Evolutionary conservation across 495 filamentous ascomycete species (phyloP), one percentile per base, ranked within the genome.

Genomic region (Trichodelitschia bisporula): DNA sequence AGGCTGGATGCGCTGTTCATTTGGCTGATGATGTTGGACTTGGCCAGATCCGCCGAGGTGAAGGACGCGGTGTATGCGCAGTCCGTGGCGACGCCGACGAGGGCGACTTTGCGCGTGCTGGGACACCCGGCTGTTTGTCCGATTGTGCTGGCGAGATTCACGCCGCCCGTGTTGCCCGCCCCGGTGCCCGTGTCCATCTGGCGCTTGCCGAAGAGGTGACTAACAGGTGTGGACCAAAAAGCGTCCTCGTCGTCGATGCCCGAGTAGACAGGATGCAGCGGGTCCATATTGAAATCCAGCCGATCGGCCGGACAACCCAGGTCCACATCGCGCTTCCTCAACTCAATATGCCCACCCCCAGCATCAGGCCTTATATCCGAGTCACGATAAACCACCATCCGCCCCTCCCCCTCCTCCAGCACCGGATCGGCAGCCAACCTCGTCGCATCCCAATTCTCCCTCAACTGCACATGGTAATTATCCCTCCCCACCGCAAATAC

Each of bases 61-160:
- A 95, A 90, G 12, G 58, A 54, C 1, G 53, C 53, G 31, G 69
- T 77, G 44, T 92, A 93, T 4, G 64, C 69, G 56, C 86, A 97
- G 48, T 97, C 86, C 0, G 80, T 86, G 4, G 82, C 82, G 13
- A 97, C 71, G 9, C 86, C 86, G 15, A 97, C 69, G 35, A 95
- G 52, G 4, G 89, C 86, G 19, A 97, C 78, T 49, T 76, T 80
- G 33, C 78, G 68, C 3, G 78, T 84, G 4, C 59, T 69, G 26
- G 89, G 89, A 44, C 86, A 97, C 28, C 86, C 86, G 8, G 50
- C 46, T 0, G 72, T 75, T 27, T 63, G 66, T 17, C 84, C 86
- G 42, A 97, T 91, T n/a, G 64, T 78, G 16, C 51, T 61, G 18
- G 58, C 61, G 35, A 93, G 53, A 40, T 93, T 91, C 32, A 89